These are phyloP conservation scores for Mycena sanguinolenta DNA, from an alignment of 768 basidiomycete species.

Conservation along the genomic window DNA sequence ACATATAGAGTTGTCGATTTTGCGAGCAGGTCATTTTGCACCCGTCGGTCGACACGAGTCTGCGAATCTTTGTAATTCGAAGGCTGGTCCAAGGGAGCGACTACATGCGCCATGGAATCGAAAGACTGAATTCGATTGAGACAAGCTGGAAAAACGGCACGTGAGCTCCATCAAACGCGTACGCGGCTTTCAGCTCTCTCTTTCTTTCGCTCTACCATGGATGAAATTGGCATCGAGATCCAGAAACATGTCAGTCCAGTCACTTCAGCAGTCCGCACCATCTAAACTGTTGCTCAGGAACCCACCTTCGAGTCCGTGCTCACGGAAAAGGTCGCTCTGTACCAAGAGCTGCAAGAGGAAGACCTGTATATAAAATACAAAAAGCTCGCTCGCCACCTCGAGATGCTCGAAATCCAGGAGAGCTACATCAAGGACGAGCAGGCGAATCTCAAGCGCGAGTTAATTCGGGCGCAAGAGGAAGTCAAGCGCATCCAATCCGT, in stretches of 20 bases:
- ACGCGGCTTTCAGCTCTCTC: conserved; percentile 65
- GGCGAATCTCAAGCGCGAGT: conserved; percentile 96
- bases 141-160: background rate
- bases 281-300: conserved; percentile 66
- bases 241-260: conserved; percentile 76
- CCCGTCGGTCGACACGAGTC: conserved; percentile 80
- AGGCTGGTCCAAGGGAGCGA: conserved; percentile 88
- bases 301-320: conserved; percentile 91
- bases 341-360: conserved; percentile 90
- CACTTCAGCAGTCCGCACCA: background rate
- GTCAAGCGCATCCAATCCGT: conserved; percentile 99
- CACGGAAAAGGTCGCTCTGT: conserved; percentile 88
- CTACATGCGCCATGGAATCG: conserved; percentile 84
- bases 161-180: conserved; percentile 46
- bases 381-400: conserved; percentile 93
- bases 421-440: conserved; percentile 99
- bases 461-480: conserved; percentile 98
- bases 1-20: conserved; percentile 95
- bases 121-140: background rate
- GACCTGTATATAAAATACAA: conserved; percentile 98
- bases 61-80: conserved; percentile 98
- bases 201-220: conserved; percentile 66
- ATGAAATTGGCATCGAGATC: conserved; percentile 90
- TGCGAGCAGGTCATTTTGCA: conserved; percentile 82
- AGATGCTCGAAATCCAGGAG: conserved; percentile 94